A percentile compares a stretch with the other conserved stretches of the same genome.
Evolutionary conservation across 129 eudicot genomes (phyloP).

Genomic region (Chrysanthemum lavandulifolium): DNA sequence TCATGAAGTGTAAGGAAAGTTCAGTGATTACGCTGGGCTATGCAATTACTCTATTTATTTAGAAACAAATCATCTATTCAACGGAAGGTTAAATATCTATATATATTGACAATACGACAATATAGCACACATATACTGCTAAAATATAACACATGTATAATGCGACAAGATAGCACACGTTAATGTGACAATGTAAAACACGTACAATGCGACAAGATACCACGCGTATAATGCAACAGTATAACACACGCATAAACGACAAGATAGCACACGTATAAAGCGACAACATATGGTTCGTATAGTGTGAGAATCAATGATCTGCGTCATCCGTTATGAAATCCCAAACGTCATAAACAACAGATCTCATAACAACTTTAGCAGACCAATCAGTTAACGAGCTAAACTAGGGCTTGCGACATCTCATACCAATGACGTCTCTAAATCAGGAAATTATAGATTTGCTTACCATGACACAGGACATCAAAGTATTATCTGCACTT

Average conservation of each 20-base stretch:
- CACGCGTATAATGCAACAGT: not conserved
- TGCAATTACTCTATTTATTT: constrained; percentile 10
- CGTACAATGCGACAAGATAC: not conserved
- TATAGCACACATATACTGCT: not conserved
- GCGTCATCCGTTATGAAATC: constrained; percentile 13
- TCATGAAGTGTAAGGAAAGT: not conserved
- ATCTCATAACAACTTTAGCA: not conserved
- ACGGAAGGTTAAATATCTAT: not conserved
- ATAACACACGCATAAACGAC: constrained; percentile 2
- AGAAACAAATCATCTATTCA: constrained; percentile 6
- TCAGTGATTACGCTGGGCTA: not conserved
- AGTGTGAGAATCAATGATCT: not conserved
- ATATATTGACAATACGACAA: not conserved
- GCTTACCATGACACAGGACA: constrained; percentile 17
- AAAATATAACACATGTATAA: not conserved
- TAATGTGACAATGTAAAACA: constrained; percentile 1
- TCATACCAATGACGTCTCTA: not conserved
- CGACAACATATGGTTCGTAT: not conserved
- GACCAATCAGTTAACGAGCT: constrained; percentile 18
- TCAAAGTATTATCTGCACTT: constrained; percentile 13
- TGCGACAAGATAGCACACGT: constrained; percentile 5
- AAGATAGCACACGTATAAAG: not conserved
- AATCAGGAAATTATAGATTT: not conserved
- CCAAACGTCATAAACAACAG: constrained; percentile 5
- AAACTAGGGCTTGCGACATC: constrained; percentile 25